Evolutionary conservation across 1,284 basidiomycete species (phyloP), one percentile per base, ranked within the genome.

Genomic region (Ceratobasidium sp.): DNA sequence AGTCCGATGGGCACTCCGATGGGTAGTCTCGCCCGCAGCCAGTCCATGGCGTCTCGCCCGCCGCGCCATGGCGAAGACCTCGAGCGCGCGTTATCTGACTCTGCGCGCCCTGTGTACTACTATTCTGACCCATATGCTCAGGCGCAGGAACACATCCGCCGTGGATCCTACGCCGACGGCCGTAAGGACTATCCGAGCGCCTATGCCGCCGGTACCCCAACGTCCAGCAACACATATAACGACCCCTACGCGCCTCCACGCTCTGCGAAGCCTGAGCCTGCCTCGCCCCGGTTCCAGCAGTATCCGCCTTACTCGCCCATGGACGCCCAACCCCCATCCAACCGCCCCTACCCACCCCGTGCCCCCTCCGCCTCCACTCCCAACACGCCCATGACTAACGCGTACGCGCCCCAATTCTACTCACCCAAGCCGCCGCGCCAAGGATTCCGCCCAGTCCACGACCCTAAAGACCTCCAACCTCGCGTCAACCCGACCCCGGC

Each of bases 381-480:
- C 62, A 63, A 46, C 72, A 46, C 21, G 85, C 87, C 78, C 88
- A 90, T 75, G 85, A 89, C 70, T 79, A 86, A 73, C 92, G 89
- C 80, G 86, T 89, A 76, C 85, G 90, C 41, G 85, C 88, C 13
- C 85, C 86, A 67, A 47, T 64, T 47, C 64, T 67, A 67, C 64
- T 14, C 32, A 16, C 64, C 64, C 41, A 67, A 67, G 50, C 64
- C 49, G 16, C 30, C 50, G 3, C 64, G 64, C 35, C 64, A 67
- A 66, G 92, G 92, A 30, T 89, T 94, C 78, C 86, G 88, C 77
- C 85, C 90, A 72, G 86, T 94, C 13, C 86, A 90, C 75, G 89
- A 89, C 76, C 83, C 82, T 72, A 87, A 88, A 76, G 92, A 94
- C 80, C 82, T 94, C 44, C 85, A 88, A 70, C 91, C 92, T 73